Base-by-base conservation (phyloP, 106 monocot species). In the Narthecium ossifragum region DNA sequence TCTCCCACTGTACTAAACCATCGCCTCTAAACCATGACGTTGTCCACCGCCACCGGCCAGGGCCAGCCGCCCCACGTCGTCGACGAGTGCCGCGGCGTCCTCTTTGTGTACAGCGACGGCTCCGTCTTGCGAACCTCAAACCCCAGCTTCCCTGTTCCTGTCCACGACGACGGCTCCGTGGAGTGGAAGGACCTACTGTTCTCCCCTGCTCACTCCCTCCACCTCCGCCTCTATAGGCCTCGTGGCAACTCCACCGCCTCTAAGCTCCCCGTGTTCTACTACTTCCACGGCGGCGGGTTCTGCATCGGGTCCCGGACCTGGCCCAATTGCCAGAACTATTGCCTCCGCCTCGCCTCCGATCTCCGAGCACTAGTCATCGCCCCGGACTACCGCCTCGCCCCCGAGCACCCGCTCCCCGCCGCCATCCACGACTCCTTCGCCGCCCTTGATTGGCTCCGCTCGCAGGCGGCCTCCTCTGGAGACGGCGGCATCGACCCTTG, bases 221-320 rank as follows among this genome's bases (percentile, higher is more conserved):
- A 26, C 62, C 79, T 83, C 67, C 88, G 83, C 47, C 79, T 88
- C 52, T 88, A 88, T 76, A 54, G 56, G 8, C 82, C 87, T 1
- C 21, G 45, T 21, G 60, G 9, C 34, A 38, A 33, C 32, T 21
- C 78, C 47, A 26, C 51, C 4, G 25, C 27, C 21, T 27, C 49
- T 53, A 77, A 72, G 23, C 63, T 92, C 48, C 92, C 92, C 3
- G 63, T 87, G 34, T 67, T 92, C 67, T 83, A 67, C 80, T 92
- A 92, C 84, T 87, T 80, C 80, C 92, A 92, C 46, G 92, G 92
- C 38, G 92, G 86, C 25, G 92, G 92, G 10, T 92, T 67, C 77
- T 92, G 92, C 74, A 68, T 92, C 51, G 86, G 92, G 21, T 83
- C 86, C 32, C 80, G 80, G 55, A 73, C 86, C 5, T 92, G 92